Evolutionary conservation across 768 basidiomycete species (phyloP).

Genomic region (Crucibulum laeve): DNA sequence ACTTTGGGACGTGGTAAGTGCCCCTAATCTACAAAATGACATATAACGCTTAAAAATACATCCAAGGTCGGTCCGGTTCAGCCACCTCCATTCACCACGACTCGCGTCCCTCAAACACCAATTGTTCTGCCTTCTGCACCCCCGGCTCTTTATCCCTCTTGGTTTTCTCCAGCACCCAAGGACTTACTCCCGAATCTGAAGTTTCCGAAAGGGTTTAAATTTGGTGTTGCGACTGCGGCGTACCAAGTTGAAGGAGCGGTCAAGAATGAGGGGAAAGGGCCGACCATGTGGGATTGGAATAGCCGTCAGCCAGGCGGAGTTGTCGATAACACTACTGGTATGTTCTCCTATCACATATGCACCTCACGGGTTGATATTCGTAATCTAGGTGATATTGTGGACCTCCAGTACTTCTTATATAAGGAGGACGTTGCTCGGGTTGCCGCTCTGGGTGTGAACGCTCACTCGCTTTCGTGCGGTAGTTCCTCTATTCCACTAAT

Average conservation of each 20-base stretch:
- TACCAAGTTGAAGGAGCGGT: conserved; percentile 52
- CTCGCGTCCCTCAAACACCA: conserved; percentile 29
- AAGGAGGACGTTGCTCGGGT: conserved; percentile 48
- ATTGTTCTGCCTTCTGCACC: conserved; percentile 37
- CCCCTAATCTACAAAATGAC: background rate
- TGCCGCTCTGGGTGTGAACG: conserved; percentile 46
- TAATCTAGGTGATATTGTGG: conserved; percentile 37
- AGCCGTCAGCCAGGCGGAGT: conserved; percentile 37
- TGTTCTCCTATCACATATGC: background rate
- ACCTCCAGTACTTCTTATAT: conserved; percentile 48
- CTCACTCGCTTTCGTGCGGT: conserved; percentile 46
- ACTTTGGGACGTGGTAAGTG: conserved; percentile 37
- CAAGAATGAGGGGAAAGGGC: conserved; percentile 45
- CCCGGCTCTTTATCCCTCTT: conserved; percentile 39
- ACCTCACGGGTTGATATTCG: background rate
- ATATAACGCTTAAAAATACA: background rate
- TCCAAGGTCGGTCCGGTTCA: conserved; percentile 37
- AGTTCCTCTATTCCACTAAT: background rate
- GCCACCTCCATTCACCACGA: conserved; percentile 42
- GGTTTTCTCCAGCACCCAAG: conserved; percentile 39
- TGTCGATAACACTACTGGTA: conserved; percentile 40
- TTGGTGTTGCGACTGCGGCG: conserved; percentile 49
- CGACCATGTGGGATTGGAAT: conserved; percentile 47
- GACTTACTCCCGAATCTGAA: conserved; percentile 38
- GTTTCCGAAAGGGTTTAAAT: conserved; percentile 43